Percentiles rank a stretch among this genome's conserved stretches.
phyloP scores from a whole-genome alignment of 768 basidiomycete genomes.

The Amanita subjunquillea region DNA sequence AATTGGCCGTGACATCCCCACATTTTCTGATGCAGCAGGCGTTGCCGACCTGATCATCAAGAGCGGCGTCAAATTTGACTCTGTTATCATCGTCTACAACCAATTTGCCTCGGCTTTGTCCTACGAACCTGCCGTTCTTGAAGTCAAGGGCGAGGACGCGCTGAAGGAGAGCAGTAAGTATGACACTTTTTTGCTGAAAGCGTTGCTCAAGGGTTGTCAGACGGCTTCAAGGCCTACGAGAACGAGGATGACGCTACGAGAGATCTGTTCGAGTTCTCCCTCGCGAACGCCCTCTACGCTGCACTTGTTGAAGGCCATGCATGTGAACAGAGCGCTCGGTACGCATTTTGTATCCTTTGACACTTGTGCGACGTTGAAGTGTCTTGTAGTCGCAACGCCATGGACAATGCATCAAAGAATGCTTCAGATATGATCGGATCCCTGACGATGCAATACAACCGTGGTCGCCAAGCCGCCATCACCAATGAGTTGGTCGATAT shows the following conservation, averaged over 20 bases:
- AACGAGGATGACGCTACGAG: constrained; percentile 94
- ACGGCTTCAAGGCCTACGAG: constrained; percentile 91
- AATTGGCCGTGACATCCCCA: constrained; percentile 95
- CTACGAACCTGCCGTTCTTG: constrained; percentile 70
- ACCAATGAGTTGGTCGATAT: constrained; percentile 93
- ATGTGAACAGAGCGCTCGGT: constrained; percentile 90
- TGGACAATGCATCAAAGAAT: constrained; percentile 99
- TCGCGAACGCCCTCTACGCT: constrained; percentile 94
- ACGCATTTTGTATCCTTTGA: constrained; percentile 11
- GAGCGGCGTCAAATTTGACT: constrained; percentile 80
- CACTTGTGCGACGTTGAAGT: background rate
- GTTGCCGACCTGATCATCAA: constrained; percentile 90
- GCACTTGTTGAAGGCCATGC: constrained; percentile 93
- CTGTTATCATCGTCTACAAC: constrained; percentile 73
- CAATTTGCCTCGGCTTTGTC: constrained; percentile 83
- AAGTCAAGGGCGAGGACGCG: constrained; percentile 73
- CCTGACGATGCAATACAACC: constrained; percentile 93
- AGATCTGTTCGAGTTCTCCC: constrained; percentile 89
- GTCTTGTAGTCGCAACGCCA: constrained; percentile 76
- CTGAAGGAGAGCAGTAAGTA: constrained; percentile 73
- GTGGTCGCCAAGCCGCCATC: constrained; percentile 96
- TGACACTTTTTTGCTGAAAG: background rate
- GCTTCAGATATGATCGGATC: constrained; percentile 85
- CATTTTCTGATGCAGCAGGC: constrained; percentile 90
- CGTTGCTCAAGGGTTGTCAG: constrained; percentile 22